Conservation (phyloP, 179 eudicot genomes). For the Beta lomatogona region DNA sequence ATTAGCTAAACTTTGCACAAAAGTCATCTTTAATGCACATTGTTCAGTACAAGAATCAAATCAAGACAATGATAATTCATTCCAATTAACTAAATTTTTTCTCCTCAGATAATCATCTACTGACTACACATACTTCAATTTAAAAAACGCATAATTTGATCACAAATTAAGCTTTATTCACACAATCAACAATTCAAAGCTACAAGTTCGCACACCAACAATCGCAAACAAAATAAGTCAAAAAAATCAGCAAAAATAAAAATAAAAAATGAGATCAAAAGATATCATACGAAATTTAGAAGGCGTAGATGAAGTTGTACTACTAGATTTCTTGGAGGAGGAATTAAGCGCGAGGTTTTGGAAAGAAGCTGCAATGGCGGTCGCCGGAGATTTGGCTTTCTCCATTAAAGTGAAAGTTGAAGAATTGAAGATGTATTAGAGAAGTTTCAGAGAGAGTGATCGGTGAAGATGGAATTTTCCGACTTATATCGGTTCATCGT, state of each 20-base stretch:
- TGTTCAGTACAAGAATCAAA: too few relatives aligned
- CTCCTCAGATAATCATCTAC: too few relatives aligned
- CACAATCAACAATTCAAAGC: neutral
- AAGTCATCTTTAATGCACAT: too few relatives aligned
- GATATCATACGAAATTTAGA: neutral
- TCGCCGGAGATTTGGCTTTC: conserved; percentile 30
- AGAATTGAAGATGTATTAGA: neutral
- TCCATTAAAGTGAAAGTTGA: conserved; percentile 38
- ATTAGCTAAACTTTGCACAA: too few relatives aligned
- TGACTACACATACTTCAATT: too few relatives aligned
- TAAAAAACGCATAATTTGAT: neutral
- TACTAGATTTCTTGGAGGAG: neutral
- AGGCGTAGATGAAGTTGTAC: too few relatives aligned
- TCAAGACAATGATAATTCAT: too few relatives aligned
- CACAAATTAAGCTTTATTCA: neutral
- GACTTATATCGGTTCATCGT: neutral
- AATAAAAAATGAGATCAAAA: too few relatives aligned
- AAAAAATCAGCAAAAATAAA: too few relatives aligned
- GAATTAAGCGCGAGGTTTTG: conserved; percentile 44
- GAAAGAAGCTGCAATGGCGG: conserved; percentile 37
- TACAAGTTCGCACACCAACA: too few relatives aligned
- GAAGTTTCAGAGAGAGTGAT: neutral
- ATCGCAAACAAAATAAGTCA: neutral
- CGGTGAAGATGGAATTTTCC: neutral
- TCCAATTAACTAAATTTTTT: too few relatives aligned